phyloP scores from a whole-genome alignment of 2,329 filamentous ascomycete species.

The Fusarium succisae region DNA sequence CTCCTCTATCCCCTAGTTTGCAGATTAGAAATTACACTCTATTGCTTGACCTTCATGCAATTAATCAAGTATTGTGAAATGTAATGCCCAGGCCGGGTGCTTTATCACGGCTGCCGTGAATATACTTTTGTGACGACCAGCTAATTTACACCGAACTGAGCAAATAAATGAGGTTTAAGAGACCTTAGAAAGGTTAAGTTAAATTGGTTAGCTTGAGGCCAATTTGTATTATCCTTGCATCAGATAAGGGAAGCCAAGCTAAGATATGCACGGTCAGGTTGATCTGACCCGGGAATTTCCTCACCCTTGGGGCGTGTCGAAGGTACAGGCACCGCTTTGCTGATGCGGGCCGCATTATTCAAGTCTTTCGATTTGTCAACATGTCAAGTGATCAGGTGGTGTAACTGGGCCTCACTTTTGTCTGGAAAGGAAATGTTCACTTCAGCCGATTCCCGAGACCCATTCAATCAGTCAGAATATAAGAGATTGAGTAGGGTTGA shows the following conservation, averaged over 20 bases:
- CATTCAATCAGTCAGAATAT: neutral
- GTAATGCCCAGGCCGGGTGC: fast-evolving
- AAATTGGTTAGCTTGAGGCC: no score
- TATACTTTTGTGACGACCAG: no score
- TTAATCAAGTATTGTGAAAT: neutral
- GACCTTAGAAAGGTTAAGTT: no score
- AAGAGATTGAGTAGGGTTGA: no score
- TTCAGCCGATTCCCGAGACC: no score
- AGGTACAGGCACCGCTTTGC: neutral
- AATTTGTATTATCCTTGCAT: no score
- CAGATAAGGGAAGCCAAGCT: no score
- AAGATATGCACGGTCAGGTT: no score
- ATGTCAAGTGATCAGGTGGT: neutral
- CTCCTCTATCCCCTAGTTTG: fast-evolving
- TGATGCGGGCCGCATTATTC: neutral
- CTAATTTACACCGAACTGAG: no score
- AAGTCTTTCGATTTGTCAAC: neutral
- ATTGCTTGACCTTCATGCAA: neutral
- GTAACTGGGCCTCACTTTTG: fast-evolving
- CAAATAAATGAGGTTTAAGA: no score
- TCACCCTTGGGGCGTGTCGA: neutral
- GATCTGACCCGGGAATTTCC: no score
- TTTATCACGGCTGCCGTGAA: fast-evolving
- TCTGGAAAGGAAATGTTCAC: fast-evolving
- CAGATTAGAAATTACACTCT: neutral